Evolutionary conservation across 2,329 filamentous ascomycete species (phyloP).

Genomic region (Trichoderma arundinaceum): DNA sequence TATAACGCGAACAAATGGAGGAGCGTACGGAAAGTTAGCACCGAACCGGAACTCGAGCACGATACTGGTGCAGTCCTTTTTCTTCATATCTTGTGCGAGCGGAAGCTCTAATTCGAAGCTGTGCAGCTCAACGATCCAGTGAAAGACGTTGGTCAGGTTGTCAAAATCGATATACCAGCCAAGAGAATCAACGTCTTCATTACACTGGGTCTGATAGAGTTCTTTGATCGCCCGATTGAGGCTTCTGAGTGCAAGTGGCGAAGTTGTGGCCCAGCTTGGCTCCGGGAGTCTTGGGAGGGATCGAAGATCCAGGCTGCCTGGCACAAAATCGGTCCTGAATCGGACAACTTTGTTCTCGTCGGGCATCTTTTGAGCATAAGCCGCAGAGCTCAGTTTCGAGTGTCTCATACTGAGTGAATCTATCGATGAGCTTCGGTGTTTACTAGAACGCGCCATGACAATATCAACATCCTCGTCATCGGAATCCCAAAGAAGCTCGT

Average conservation of each 20-base stretch:
- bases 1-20: constrained; percentile 84
- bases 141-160: constrained; percentile 76
- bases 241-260: constrained; percentile 37
- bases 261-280: constrained; percentile 42
- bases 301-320: constrained; percentile 67
- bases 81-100: constrained; percentile 76
- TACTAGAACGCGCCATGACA: not conserved
- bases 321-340: constrained; percentile 60
- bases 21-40: constrained; percentile 73
- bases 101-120: constrained; percentile 74
- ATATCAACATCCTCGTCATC: constrained; percentile 31
- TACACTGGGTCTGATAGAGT: constrained; percentile 68
- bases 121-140: constrained; percentile 91
- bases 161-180: constrained; percentile 82
- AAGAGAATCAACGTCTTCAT: constrained; percentile 65
- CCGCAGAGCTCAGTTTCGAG: constrained; percentile 33
- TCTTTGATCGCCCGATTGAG: constrained; percentile 61
- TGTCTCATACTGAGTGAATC: not conserved
- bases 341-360: not conserved
- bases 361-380: not conserved
- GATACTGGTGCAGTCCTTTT: constrained; percentile 65
- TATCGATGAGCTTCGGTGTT: constrained; percentile 22
- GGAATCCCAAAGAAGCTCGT: constrained; percentile 37
- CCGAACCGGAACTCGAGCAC: constrained; percentile 85
- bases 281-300: constrained; percentile 66